Base-by-base conservation (phyloP, 148 eudicot species). In the Camellia japonica region DNA sequence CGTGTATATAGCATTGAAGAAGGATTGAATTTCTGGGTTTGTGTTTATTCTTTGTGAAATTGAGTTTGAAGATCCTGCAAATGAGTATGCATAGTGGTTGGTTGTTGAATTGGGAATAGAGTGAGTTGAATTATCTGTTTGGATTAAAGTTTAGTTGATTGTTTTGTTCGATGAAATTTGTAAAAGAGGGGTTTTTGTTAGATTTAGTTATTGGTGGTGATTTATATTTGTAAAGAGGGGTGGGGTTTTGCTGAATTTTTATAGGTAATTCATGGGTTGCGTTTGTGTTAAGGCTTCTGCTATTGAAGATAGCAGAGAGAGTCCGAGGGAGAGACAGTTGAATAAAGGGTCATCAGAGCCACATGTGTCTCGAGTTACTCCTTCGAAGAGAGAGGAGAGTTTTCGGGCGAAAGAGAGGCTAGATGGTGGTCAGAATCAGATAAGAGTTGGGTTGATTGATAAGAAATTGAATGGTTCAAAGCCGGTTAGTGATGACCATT, bases 221-320 rank as follows among this genome's bases (percentile, higher is more conserved):
- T 76, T 63, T 78, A 58, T 47, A 23, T 65, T 18, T 59, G 54
- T 69, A 55, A 64, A 82, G 81, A 83, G 74, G 59, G 82, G n/a
- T 58, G 0, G 41, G 54, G 38, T 82, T 70, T 73, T 69, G 69
- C 75, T 78, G 73, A 76, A n/a, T 52, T 77, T 59, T 12, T 56
- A 42, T 80, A 70, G 83, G 64, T 84, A 19, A 74, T 78, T 74
- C 62, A 93, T 94, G 98, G 97, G 98, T 54, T 89, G 90, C 78
- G 72, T 87, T 62, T 87, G 85, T 82, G 91, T 87, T 73, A 94
- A 94, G 84, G 82, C 92, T 69, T 77, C 87, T 82, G 84, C 82
- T 46, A 64, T 67, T 61, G 83, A 83, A 81, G 88, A 86, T 77
- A 79, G 84, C 68, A 65, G 72, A 65, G 88, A 73, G 76, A 86